Evolutionary conservation across 805 yeast genomes (phyloP), one percentile per base, ranked within the genome.

Genomic region (Saccharomyces kudriavzevii): DNA sequence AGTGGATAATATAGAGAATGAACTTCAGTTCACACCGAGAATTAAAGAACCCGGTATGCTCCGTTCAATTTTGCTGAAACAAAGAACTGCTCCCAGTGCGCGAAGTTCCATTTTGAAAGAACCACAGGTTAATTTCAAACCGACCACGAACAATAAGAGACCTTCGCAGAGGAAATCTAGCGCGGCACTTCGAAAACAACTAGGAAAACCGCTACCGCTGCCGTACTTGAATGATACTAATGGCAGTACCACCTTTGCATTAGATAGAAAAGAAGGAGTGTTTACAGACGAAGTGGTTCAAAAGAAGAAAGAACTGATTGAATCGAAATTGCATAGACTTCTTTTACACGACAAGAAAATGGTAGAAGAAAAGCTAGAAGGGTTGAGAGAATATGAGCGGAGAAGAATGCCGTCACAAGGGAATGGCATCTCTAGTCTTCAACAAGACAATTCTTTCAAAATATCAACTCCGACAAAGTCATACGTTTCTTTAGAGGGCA

Each of bases 181-280:
- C 24, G 14, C 35, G 20, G 49, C 56, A 14, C 48, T 56, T 13
- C 57, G 60, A 31, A 55, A 54, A 22, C 48, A 52, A 13, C 58
- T 74, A 11, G 77, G 77, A 1, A 70, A 69, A 13, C 77, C 77
- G 1, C 48, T 73, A 22, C 77, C 77, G 1, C 56, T 74, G 40
- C 75, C 74, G 1, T 74, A 74, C 51, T 47, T 65, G 17, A 54
- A 58, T 1, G 35, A 52, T 5, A 43, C 50, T 2, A 35, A 45
- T 35, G 48, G 22, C 25, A 22, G 25, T 10, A 22, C n/a, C n/a
- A 17, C 35, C 11, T 26, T 9, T 3, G 4, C 40, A 6, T 35
- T 35, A 20, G 24, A 35, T 6, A 35, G 3, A 29, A 27, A 20
- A n/a, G 35, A 47, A 22, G 20, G n/a, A 47, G 45, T 10, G 20